Base-by-base conservation (phyloP, 2,329 filamentous ascomycete species). In the Fusarium citri region DNA sequence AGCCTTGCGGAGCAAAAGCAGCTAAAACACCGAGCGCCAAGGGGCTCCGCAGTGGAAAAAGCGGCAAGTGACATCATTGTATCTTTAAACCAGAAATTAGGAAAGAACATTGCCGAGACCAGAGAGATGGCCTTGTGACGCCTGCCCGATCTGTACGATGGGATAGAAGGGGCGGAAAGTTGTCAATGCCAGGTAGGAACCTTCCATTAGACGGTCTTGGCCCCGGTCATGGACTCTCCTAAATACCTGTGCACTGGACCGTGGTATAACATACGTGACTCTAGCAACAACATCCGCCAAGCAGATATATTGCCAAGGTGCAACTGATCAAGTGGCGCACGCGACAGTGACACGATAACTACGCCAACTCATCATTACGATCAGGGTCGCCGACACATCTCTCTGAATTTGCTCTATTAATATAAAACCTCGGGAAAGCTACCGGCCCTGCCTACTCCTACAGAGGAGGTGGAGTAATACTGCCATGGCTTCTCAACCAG, bases 41-140 rank as follows among this genome's bases (percentile, higher is more conserved):
- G 68, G 61, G 57, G 63, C 37, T 30, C 55, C 43, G 55, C 37
- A 48, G 41, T 60, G 47, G 55, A 55, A 56, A 55, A 42, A 41
- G 42, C 55, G 64, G 56, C 57, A 66, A 68, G 64, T 71, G 68
- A 71, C 68, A 65, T 71, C 68, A 71, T 68, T 50, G 46, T 25
- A 23, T 55, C 20, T 42, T 48, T 34, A 37, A 50, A 43, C 55
- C 61, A 66, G 57, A 62, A 62, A 64, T 66, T 62, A 57, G 48
- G 48, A 50, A 60, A 42, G 31, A 55, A 41, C 48, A 64, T 42
- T 57, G 40, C 40, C 55, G 61, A 47, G 40, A 41, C 31, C 26
- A 60, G 31, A 28, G 37, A 26, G 23, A 31, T 31, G 20, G 22
- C 26, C 53, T 66, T 51, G 62, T 66, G 64, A 62, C 46, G 31